Evolutionary conservation across 257 asterid genomes (phyloP).

Genomic region (Ilex aquifolium): DNA sequence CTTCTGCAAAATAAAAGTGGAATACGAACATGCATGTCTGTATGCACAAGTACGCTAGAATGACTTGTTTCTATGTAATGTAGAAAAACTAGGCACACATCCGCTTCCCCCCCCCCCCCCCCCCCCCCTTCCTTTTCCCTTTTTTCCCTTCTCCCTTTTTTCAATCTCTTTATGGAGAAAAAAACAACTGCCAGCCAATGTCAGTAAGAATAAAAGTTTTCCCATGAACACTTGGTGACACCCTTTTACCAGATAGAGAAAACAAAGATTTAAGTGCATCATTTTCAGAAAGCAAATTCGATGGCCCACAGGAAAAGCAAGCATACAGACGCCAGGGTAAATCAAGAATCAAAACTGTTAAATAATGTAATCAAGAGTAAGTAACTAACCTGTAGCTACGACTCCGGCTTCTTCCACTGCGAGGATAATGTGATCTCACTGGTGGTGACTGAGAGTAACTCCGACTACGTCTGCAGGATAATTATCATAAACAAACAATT

Average conservation of each 20-base stretch:
- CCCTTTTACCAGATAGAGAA: background rate
- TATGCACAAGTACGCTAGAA: no score
- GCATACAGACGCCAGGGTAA: no score
- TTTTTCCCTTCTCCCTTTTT: no score
- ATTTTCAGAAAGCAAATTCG: no score
- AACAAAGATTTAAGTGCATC: background rate
- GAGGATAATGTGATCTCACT: conserved; percentile 81
- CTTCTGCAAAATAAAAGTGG: no score
- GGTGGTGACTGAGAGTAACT: conserved; percentile 80
- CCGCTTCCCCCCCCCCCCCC: no score
- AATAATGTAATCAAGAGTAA: background rate
- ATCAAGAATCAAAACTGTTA: background rate
- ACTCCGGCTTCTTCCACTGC: conserved; percentile 57
- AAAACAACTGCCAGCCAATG: background rate
- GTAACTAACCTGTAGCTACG: conserved; percentile 42
- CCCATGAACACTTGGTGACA: no score
- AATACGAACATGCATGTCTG: no score
- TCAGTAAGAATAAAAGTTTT: no score
- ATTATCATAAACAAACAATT: background rate
- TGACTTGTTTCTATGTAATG: background rate
- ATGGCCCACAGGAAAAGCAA: background rate
- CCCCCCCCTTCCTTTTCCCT: no score
- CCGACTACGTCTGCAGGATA: conserved; percentile 39
- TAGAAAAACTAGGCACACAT: background rate
- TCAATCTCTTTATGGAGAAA: no score